phyloP scores from a whole-genome alignment of 306 rosid species.

The Quercus robur region DNA sequence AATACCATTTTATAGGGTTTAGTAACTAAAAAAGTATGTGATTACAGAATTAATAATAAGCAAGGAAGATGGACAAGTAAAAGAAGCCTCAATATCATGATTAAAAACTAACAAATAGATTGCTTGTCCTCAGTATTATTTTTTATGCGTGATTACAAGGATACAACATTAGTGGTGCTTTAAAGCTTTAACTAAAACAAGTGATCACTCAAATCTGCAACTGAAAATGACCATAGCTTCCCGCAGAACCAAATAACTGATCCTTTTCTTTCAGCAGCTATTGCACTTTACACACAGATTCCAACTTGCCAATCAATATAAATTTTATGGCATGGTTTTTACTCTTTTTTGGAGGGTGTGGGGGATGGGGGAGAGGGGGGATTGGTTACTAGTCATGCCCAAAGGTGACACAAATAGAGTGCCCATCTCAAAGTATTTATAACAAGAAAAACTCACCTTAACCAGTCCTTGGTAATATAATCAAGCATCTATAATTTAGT shows the following conservation, averaged over 20 bases:
- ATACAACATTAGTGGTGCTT: neutral
- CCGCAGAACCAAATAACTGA: neutral
- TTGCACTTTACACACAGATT: neutral
- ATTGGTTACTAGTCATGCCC: too few species aligned
- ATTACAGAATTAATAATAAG: neutral
- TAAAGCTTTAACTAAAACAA: neutral
- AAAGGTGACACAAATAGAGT: too few species aligned
- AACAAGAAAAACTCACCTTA: neutral
- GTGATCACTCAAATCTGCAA: neutral
- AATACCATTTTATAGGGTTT: conserved; percentile 18
- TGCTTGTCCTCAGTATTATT: neutral
- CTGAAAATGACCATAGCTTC: neutral
- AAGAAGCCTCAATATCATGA: neutral
- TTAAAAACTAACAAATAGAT: neutral
- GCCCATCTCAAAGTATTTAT: too few species aligned
- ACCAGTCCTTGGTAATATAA: neutral
- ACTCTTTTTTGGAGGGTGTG: neutral
- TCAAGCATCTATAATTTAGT: neutral
- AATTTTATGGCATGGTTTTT: neutral
- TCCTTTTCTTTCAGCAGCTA: neutral
- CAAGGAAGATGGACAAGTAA: neutral
- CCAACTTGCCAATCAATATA: neutral
- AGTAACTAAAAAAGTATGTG: conserved; percentile 1
- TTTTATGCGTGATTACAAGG: neutral
- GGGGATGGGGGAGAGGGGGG: neutral